Evolutionary conservation across 768 basidiomycete species (phyloP), one percentile per base, ranked within the genome.

Genomic region (Hypsizygus marmoreus): DNA sequence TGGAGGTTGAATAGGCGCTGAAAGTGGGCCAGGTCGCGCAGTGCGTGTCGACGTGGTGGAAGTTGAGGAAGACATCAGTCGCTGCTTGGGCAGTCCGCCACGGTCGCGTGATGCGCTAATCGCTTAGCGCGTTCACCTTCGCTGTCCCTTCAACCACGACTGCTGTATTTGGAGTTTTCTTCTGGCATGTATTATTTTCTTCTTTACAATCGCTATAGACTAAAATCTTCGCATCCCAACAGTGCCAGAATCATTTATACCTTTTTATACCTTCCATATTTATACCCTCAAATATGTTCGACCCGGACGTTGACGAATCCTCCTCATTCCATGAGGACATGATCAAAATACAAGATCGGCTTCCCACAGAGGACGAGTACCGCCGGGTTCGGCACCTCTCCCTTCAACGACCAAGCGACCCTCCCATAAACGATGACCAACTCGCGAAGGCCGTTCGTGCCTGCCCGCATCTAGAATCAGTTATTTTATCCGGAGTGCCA

Each of bases 381-480:
- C 74, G 75, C 49, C 68, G 80, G 49, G 77, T 84, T 47, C 76
- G 76, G 36, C 81, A 84, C 58, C 72, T 88, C 20, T 66, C 78
- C 45, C 68, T 88, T 51, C 75, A 75, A 29, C 64, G 72, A 37
- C 65, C 56, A 44, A 65, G 53, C 19, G 62, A 64, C 45, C 54
- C 61, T 32, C 59, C 60, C 17, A 67, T 89, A 12, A 72, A 71
- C 24, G 84, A 91, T 57, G 76, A 82, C 42, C 69, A 80, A 44
- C 73, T 95, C 30, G 76, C 78, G 10, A 47, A 61, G 5, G 75
- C 85, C 20, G 66, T 94, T 40, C 60, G 69, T 2, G 64, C 69
- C 35, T 86, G 85, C 63, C 79, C 82, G 11, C 79, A 83, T 46
- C 72, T 94, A 36, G 78, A 86, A 61, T 79, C 82, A 4, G 76